Evolutionary conservation across 371 early-diverging fungal genomes (phyloP).

Genomic region (Rozella allomycis): DNA sequence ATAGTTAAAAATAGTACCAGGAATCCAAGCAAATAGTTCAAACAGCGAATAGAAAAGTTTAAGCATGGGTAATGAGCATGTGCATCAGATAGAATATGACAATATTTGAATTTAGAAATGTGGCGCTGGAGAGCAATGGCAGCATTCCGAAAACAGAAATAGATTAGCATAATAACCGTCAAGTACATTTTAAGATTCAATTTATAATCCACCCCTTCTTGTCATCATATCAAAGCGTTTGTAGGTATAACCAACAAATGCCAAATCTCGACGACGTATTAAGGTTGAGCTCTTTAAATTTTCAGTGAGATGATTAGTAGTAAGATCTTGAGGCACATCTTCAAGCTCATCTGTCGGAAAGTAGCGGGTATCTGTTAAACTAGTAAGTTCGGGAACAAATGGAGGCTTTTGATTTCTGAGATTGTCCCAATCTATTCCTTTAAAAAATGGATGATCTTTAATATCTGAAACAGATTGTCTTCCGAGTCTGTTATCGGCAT

Average conservation of each 20-base stretch:
- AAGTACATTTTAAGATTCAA: no score
- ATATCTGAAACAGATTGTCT: constrained; percentile 43
- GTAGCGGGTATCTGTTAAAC: constrained; percentile 90
- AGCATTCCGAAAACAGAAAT: no score
- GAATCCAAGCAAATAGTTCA: no score
- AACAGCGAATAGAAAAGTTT: no score
- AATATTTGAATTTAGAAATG: no score
- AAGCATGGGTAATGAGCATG: no score
- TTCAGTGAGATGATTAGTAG: no score
- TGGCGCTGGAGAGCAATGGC: no score
- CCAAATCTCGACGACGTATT: constrained; percentile 44
- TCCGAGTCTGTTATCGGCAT: constrained; percentile 49
- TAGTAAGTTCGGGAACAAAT: constrained; percentile 72
- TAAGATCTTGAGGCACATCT: constrained; percentile 7
- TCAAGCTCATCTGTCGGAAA: constrained; percentile 83
- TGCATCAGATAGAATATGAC: no score
- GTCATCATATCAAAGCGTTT: constrained; percentile 52
- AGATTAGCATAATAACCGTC: no score
- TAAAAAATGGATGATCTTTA: constrained; percentile 60
- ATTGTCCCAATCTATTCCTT: constrained; percentile 62
- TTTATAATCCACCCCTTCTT: constrained; percentile 1
- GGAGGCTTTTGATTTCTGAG: constrained; percentile 67
- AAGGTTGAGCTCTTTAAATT: no score
- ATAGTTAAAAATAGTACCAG: no score
- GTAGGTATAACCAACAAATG: constrained; percentile 90